These are phyloP conservation scores for Plasmodium cynomolgi DNA, from an alignment of 169 alveolate species.

Conservation along the genomic window DNA sequence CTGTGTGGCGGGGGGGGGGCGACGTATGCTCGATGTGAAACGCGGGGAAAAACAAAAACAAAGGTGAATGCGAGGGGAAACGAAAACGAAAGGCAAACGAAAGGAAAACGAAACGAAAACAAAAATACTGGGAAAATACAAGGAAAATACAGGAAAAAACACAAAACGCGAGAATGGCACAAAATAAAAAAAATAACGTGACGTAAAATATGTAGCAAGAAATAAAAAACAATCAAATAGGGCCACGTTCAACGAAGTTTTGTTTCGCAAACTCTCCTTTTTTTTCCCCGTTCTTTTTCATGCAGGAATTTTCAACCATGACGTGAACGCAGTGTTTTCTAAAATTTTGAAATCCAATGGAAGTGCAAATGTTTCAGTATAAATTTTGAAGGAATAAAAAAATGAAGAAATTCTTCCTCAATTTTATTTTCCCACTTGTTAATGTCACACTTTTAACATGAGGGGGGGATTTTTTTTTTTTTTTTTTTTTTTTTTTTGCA, in stretches of 20 bases:
- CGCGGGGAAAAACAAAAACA: background rate
- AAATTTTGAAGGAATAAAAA: background rate
- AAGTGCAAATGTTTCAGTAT: background rate
- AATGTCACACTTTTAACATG: background rate
- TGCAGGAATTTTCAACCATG: background rate
- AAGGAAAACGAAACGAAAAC: background rate
- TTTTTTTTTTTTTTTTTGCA: background rate
- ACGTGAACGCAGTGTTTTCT: background rate
- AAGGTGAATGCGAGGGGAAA: background rate
- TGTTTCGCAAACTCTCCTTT: background rate
- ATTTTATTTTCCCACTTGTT: background rate
- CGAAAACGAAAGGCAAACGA: background rate
- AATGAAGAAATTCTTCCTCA: background rate
- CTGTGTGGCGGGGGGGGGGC: background rate
- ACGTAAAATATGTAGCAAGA: background rate
- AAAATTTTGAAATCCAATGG: background rate
- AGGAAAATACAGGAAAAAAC: background rate
- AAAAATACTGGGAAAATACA: background rate
- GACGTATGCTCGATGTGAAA: background rate
- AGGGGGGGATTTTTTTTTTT: background rate
- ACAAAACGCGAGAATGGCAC: background rate
- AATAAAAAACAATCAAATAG: background rate
- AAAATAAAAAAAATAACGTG: background rate
- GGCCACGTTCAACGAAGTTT: background rate
- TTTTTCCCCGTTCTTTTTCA: background rate